Evolutionary conservation across 805 yeast genomes (phyloP), one percentile per base, ranked within the genome.

Genomic region (Clavispora vitiphila): DNA sequence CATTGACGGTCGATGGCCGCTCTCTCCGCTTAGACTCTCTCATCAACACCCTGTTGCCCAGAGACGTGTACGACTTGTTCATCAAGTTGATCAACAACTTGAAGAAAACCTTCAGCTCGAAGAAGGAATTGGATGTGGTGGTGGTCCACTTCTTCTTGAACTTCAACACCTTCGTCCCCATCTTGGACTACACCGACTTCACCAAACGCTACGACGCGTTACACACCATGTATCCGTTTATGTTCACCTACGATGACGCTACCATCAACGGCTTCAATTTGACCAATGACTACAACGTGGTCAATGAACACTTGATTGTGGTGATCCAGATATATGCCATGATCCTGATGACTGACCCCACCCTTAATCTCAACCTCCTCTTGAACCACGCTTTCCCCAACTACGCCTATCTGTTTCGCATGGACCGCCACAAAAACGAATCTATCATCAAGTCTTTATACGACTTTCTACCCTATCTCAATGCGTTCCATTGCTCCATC

Each of bases 81-180:
- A 67, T 69, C 32, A 69, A 67, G 47, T 61, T 70, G 34, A 65
- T 70, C 46, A 69, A 67, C 53, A 69, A 68, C 43, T 69, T 69
- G 51, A 69, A 69, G 43, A 66, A 64, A 40, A 41, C 69, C 2
- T 69, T 69, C 50, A 57, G 49, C 39, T 56, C 57, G 40, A 65
- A 64, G 47, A 59, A 59, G 39, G 65, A 70, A 52, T 53, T 70
- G 41, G 83, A 77, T 50, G 67, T 66, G 44, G 69, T 74, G 40
- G 66, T 77, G 18, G 61, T 64, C 51, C 67, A 74, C 31, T 77
- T 65, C 53, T 77, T 77, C 51, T 61, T 75, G 44, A 72, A 75
- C 54, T 74, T 73, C 54, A 77, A 77, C 58, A 69, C 72, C 18
- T 67, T 77, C 44, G 67, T 77, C 20, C 82, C 82, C 4, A 71